These are phyloP conservation scores for Tolypocladium tropicale DNA, from an alignment of 2,329 filamentous ascomycete genomes.

Conservation along the genomic window DNA sequence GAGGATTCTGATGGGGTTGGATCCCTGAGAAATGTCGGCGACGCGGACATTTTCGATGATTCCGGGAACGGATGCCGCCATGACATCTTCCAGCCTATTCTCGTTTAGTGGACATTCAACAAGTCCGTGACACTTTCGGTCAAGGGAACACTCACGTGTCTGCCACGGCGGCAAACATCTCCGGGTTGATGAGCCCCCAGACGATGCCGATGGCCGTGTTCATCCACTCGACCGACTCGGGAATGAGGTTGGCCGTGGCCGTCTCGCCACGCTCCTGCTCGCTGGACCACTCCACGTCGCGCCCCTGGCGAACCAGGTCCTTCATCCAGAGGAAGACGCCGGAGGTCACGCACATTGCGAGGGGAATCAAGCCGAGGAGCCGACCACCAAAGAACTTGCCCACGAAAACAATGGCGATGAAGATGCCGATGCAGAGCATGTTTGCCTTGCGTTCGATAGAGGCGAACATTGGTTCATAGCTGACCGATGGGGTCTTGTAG, in stretches of 20 bases:
- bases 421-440: slow-evolving; percentile 58
- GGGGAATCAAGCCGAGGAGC: slow-evolving; percentile 64
- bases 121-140: too few species aligned
- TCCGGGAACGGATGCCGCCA: slow-evolving; percentile 88
- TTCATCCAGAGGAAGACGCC: slow-evolving; percentile 86
- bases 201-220: slow-evolving; percentile 77
- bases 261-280: slow-evolving; percentile 78
- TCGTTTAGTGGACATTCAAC: slow-evolving; percentile 3
- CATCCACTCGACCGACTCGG: slow-evolving; percentile 93
- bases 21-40: slow-evolving; percentile 89
- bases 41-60: slow-evolving; percentile 92
- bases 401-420: slow-evolving; percentile 62
- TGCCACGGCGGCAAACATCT: slow-evolving; percentile 88
- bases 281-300: slow-evolving; percentile 78
- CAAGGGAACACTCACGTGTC: slow-evolving; percentile 49
- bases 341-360: slow-evolving; percentile 61
- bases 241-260: slow-evolving; percentile 79
- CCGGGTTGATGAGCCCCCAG: slow-evolving; percentile 89
- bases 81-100: slow-evolving; percentile 57
- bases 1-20: slow-evolving; percentile 78
- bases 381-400: slow-evolving; percentile 73
- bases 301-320: slow-evolving; percentile 71
- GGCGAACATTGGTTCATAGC: slow-evolving; percentile 80
- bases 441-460: slow-evolving; percentile 66
- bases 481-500: slow-evolving; percentile 83